Conservation (phyloP, 2,329 filamentous ascomycete species). For the Metarhizium sp. region DNA sequence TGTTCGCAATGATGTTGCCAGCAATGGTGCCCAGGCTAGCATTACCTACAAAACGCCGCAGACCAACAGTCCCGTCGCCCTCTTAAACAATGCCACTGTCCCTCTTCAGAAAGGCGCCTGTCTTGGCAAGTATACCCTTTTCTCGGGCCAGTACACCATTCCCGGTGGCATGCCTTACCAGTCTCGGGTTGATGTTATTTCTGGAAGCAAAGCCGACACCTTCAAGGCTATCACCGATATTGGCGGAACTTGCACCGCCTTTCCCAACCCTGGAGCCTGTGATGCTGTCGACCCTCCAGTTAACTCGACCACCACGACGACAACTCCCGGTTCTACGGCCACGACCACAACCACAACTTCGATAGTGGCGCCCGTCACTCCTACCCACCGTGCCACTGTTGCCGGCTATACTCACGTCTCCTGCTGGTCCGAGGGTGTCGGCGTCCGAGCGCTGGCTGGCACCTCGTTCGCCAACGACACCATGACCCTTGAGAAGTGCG, state of each 20-base stretch:
- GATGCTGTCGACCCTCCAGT: conserved; percentile 9
- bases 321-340: conserved; percentile 7
- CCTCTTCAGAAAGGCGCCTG: conserved; percentile 33
- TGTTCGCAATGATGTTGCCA: conserved; percentile 37
- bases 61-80: conserved; percentile 32
- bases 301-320: conserved; percentile 8
- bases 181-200: conserved; percentile 35
- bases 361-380: conserved; percentile 13
- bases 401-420: conserved; percentile 35
- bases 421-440: conserved; percentile 38
- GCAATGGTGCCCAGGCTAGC: conserved; percentile 29
- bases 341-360: conserved; percentile 17
- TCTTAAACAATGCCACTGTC: conserved; percentile 26
- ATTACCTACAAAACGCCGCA: conserved; percentile 34
- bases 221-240: conserved; percentile 40
- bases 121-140: conserved; percentile 39
- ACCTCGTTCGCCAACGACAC: conserved; percentile 32
- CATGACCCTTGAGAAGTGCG: conserved; percentile 41
- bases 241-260: conserved; percentile 32
- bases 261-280: conserved; percentile 25
- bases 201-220: conserved; percentile 30
- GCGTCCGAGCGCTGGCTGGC: conserved; percentile 32
- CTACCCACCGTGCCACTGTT: conserved; percentile 27
- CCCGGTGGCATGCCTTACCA: conserved; percentile 34
- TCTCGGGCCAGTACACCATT: conserved; percentile 31